phyloP scores from a whole-genome alignment of 805 yeast genomes.

The Suhomyces pyralidae region DNA sequence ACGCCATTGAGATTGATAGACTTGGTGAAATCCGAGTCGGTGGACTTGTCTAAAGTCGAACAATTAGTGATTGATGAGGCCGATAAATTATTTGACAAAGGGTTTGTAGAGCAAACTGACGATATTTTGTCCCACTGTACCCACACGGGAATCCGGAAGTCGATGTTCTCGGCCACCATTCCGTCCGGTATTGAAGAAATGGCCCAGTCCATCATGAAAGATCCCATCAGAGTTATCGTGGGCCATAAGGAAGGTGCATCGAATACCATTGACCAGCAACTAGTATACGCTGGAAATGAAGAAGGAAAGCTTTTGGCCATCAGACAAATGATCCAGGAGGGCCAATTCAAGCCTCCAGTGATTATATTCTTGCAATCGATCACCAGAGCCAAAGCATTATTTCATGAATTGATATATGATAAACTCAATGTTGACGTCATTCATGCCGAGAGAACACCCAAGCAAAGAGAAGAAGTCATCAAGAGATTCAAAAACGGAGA shows the following conservation, averaged over 20 bases:
- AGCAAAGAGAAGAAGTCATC: constrained; percentile 81
- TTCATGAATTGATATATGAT: constrained; percentile 90
- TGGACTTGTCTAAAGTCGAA: constrained; percentile 65
- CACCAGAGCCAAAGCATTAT: constrained; percentile 90
- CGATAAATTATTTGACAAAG: constrained; percentile 83
- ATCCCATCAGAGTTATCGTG: constrained; percentile 81
- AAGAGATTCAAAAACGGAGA: constrained; percentile 86
- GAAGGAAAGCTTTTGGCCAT: constrained; percentile 93
- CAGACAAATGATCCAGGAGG: constrained; percentile 79
- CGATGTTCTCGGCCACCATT: constrained; percentile 92
- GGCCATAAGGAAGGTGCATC: constrained; percentile 96
- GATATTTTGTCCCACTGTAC: constrained; percentile 64
- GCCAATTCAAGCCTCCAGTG: constrained; percentile 89
- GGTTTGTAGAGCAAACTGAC: constrained; percentile 89
- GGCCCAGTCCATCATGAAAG: constrained; percentile 79
- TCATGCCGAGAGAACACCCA: constrained; percentile 89
- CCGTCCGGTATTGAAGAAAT: constrained; percentile 90
- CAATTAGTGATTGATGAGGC: constrained; percentile 91
- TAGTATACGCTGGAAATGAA: constrained; percentile 87
- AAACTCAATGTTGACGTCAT: constrained; percentile 91
- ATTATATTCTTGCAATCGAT: constrained; percentile 89
- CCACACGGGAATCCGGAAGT: constrained; percentile 53
- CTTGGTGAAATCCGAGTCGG: constrained; percentile 56
- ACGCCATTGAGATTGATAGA: constrained; percentile 91
- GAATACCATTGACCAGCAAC: constrained; percentile 72